These are phyloP conservation scores for Apophysomyces ossiformis DNA, from an alignment of 371 early-diverging fungal species.

Conservation along the genomic window DNA sequence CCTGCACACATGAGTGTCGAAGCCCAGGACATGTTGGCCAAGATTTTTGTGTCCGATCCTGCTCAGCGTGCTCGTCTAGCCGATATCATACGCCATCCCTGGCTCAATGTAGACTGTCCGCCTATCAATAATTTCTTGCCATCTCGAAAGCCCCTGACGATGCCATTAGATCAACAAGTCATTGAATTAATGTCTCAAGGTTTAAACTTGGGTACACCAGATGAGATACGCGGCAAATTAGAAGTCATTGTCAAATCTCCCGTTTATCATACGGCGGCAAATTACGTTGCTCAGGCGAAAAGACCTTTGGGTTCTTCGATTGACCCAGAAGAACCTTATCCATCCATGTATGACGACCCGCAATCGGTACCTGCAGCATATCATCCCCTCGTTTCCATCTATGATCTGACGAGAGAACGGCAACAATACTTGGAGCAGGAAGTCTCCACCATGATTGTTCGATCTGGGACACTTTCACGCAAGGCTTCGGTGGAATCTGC, in stretches of 20 bases:
- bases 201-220: constrained; percentile 81
- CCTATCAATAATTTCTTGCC: constrained; percentile 66
- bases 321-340: background rate
- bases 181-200: constrained; percentile 74
- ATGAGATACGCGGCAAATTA: constrained; percentile 62
- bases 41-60: constrained; percentile 76
- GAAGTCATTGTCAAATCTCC: constrained; percentile 51
- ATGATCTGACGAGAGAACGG: constrained; percentile 82
- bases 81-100: constrained; percentile 75
- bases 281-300: constrained; percentile 8
- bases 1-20: constrained; percentile 81
- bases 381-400: constrained; percentile 83
- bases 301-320: background rate
- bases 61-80: constrained; percentile 71
- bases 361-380: constrained; percentile 53
- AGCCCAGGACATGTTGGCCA: constrained; percentile 74
- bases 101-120: constrained; percentile 78
- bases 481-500: constrained; percentile 42
- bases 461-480: constrained; percentile 31
- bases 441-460: constrained; percentile 16
- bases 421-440: constrained; percentile 55
- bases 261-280: constrained; percentile 29
- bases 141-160: constrained; percentile 62
- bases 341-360: constrained; percentile 42
- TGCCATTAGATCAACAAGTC: constrained; percentile 68